Evolutionary conservation across 2,329 filamentous ascomycete genomes (phyloP).

Genomic region (Aspergillus pseudonomiae): DNA sequence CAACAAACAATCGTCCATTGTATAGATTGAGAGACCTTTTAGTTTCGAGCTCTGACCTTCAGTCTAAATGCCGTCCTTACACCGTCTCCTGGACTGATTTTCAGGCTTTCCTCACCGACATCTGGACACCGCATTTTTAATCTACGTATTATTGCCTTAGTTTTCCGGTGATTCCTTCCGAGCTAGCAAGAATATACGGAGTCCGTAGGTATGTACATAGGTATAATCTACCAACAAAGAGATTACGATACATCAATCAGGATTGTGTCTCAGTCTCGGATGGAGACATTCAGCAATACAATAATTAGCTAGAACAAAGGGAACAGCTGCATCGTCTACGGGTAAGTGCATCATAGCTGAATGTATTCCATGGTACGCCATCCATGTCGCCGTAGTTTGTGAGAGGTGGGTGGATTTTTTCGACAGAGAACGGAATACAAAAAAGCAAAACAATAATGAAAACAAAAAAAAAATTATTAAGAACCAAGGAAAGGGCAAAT

Average conservation of each 20-base stretch:
- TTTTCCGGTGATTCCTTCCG: neutral
- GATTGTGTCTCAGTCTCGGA: neutral
- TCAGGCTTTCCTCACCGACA: constrained; percentile 2
- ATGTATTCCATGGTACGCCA: constrained; percentile 17
- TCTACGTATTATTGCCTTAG: neutral
- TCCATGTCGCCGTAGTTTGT: constrained; percentile 2
- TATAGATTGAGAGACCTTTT: neutral
- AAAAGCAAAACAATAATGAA: constrained; percentile 5
- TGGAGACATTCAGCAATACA: neutral
- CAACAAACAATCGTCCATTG: constrained; percentile 17
- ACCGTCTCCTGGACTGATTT: constrained; percentile 8
- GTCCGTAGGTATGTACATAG: neutral
- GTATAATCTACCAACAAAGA: neutral
- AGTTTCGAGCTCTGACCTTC: constrained; percentile 4
- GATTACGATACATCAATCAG: neutral
- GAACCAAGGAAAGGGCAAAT: neutral
- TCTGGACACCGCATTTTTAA: neutral
- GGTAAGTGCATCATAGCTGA: constrained; percentile 21
- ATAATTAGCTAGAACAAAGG: neutral
- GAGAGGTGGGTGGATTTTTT: neutral
- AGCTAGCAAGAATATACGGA: neutral
- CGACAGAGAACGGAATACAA: neutral
- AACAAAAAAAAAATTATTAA: neutral
- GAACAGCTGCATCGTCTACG: constrained; percentile 15
- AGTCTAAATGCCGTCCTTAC: neutral